Evolutionary conservation across 345 rosid genomes (phyloP).

Genomic region (Microthlaspi erraticum): DNA sequence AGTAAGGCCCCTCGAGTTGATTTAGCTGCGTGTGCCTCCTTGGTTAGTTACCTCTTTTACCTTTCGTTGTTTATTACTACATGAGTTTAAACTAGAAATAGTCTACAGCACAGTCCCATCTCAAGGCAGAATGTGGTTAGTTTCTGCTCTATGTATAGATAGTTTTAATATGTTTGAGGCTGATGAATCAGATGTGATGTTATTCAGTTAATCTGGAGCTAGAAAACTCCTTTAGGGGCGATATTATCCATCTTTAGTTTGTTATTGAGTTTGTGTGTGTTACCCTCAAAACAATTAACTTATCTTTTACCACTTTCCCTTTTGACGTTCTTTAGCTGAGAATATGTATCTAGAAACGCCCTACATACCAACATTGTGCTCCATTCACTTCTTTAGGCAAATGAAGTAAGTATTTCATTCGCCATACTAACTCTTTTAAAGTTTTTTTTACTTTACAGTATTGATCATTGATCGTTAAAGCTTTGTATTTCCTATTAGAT

Average conservation of each 20-base stretch:
- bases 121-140: conserved; percentile 75
- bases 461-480: conserved; percentile 26
- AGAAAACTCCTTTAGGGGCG: not conserved
- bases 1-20: conserved; percentile 72
- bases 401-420: conserved; percentile 57
- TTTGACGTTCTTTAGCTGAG: conserved; percentile 60
- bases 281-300: conserved; percentile 5
- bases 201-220: too few species aligned
- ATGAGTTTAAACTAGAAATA: too few species aligned
- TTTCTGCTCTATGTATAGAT: conserved; percentile 26
- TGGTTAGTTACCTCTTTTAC: conserved; percentile 52
- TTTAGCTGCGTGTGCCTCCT: conserved; percentile 60
- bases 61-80: too few species aligned
- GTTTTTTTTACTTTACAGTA: conserved; percentile 22
- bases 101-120: conserved; percentile 62
- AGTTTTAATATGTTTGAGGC: conserved; percentile 12
- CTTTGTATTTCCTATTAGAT: conserved; percentile 51
- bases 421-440: conserved; percentile 22
- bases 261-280: conserved; percentile 5
- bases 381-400: conserved; percentile 64
- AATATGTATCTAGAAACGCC: conserved; percentile 52
- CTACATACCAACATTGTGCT: conserved; percentile 65
- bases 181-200: too few species aligned
- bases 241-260: conserved; percentile 5
- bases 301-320: not conserved